phyloP scores from a whole-genome alignment of 306 rosid genomes.

The Astragalus glycyphyllos region DNA sequence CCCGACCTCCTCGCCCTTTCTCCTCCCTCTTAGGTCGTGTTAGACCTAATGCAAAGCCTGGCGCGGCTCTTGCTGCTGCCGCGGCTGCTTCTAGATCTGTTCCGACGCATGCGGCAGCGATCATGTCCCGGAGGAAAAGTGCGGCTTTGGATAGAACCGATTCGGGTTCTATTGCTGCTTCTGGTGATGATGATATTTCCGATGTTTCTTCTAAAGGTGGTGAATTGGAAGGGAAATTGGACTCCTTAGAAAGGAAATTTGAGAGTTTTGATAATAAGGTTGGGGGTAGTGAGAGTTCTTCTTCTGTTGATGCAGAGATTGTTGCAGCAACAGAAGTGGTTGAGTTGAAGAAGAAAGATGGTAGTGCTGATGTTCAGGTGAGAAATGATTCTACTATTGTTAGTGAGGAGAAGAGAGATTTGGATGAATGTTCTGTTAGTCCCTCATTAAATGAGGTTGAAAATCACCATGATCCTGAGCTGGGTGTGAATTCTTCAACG shows the following conservation, averaged over 20 bases:
- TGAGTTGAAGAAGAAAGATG: slow-evolving; percentile 22
- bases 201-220: slow-evolving; percentile 54
- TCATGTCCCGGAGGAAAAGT: slow-evolving; percentile 64
- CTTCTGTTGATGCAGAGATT: slow-evolving; percentile 39
- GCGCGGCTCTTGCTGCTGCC: slow-evolving; percentile 92
- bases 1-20: slow-evolving; percentile 60
- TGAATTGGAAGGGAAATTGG: slow-evolving; percentile 49
- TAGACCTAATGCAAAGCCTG: slow-evolving; percentile 83
- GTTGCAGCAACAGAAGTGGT: slow-evolving; percentile 34
- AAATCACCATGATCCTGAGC: slow-evolving; percentile 40
- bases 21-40: slow-evolving; percentile 72
- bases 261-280: slow-evolving; percentile 34
- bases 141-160: slow-evolving; percentile 36
- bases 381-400: slow-evolving; percentile 40
- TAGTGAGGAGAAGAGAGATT: slow-evolving; percentile 46
- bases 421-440: slow-evolving; percentile 39
- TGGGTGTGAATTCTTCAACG: slow-evolving; percentile 38
- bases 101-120: slow-evolving; percentile 84
- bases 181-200: slow-evolving; percentile 37
- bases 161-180: slow-evolving; percentile 42
- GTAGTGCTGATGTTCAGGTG: slow-evolving; percentile 36
- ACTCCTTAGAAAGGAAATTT: slow-evolving; percentile 36
- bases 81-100: slow-evolving; percentile 89
- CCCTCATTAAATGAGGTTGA: slow-evolving; percentile 28
- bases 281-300: slow-evolving; percentile 40